Evolutionary conservation across 2,329 filamentous ascomycete genomes (phyloP), one percentile per base, ranked within the genome.

Genomic region (Elsinoe necatrix): DNA sequence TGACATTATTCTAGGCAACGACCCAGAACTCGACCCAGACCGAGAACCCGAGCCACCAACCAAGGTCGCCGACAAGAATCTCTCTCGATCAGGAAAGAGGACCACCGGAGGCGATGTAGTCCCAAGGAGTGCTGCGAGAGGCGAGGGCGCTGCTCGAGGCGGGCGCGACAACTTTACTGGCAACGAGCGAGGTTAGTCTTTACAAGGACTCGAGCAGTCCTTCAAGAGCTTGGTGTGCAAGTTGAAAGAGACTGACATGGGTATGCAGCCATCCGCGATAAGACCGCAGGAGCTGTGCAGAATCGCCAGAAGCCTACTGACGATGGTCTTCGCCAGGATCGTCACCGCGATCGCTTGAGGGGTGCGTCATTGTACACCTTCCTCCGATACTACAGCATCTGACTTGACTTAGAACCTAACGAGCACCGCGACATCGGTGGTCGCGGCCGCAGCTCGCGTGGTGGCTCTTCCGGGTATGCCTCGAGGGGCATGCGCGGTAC

Each of bases 41-140:
- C 84, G 84, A 76, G 80, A 81, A 65, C 83, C 85, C 68, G 79
- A 83, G 67, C 85, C 86, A 72, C 91, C 90, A 68, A 84, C 88
- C 68, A 93, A 89, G 83, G 87, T 88, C 72, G 82, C 93, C 71
- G 89, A 95, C 74, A 95, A 93, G 84, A 82, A 84, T 64, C 75
- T 79, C 65, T 78, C 83, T 69, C 85, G 89, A 73, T 81, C 81
- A 72, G 82, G 81, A 73, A 96, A 96, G 86, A 89, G 89, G 78
- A 91, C 92, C 77, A 86, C 81, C 71, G 85, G 87, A 71, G 83
- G 83, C 71, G 83, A 89, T 71, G 81, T 83, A 68, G 83, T 87
- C 58, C 64, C 65, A 58, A 70, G 70, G 60, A 65, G 68, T 58
- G 62, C 72, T 70, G 64, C 66, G 69, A 64, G 56, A 51, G 64